phyloP scores from a whole-genome alignment of 257 asterid species.

The Echium plantagineum region DNA sequence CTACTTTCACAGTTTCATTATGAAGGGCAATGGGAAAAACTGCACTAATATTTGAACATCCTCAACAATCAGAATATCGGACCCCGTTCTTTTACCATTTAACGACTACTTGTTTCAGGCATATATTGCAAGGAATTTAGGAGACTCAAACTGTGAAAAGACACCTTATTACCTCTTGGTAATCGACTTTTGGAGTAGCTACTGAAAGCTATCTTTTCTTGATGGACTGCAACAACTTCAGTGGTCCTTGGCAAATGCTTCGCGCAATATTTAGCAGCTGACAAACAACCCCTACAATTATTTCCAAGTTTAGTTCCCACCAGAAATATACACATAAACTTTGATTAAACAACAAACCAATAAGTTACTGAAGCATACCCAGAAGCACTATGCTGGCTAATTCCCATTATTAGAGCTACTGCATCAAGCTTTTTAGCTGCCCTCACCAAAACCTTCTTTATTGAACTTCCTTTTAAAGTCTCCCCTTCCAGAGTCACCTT shows the following conservation, averaged over 20 bases:
- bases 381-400: constrained; percentile 38
- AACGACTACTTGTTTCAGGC: too few species aligned
- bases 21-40: background rate
- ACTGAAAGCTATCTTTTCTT: constrained; percentile 58
- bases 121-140: too few species aligned
- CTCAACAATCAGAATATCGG: constrained; percentile 12
- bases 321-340: too few species aligned
- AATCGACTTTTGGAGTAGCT: constrained; percentile 29
- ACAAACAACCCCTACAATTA: constrained; percentile 48
- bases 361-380: constrained; percentile 27
- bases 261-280: constrained; percentile 77
- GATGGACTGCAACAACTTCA: constrained; percentile 68
- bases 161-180: constrained; percentile 7
- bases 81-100: too few species aligned
- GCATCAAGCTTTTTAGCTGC: constrained; percentile 59
- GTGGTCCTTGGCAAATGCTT: constrained; percentile 47
- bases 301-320: too few species aligned
- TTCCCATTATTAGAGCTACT: constrained; percentile 66
- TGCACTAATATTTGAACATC: constrained; percentile 11
- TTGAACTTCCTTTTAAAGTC: constrained; percentile 61
- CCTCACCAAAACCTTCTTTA: constrained; percentile 53
- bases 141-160: too few species aligned
- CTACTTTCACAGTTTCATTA: background rate
- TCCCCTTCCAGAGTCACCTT: constrained; percentile 55
- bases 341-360: too few species aligned